Evolutionary conservation across 495 filamentous ascomycete genomes (phyloP), one percentile per base, ranked within the genome.

Genomic region (Penicillium taxi): DNA sequence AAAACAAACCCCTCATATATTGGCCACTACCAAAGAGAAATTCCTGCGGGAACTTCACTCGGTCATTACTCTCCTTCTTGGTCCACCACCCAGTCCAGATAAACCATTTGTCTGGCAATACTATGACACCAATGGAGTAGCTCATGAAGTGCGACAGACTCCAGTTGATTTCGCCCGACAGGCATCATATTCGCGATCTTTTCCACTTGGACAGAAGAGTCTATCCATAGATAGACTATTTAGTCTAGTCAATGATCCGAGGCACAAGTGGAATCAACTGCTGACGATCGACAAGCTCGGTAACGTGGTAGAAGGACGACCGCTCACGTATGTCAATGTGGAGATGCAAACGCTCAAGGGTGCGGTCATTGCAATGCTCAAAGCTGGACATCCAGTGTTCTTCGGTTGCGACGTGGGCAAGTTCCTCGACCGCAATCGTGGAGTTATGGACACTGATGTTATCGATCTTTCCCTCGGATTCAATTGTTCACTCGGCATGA

Each of bases 321-420:
- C 70, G 4, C 72, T 90, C 38, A 79, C 72, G 12, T 94, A 94
- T 50, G 74, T 93, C 41, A 93, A 93, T 52, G 84, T 91, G 3
- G 69, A 80, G 26, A 87, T 86, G 69, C 19, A 60, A 38, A 72
- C 64, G 4, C 75, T 91, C 34, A 91, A 93, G 61, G 47, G 53
- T 0, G 82, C 82, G 2, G 80, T 77, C 47, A 77, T 91, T 25
- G 61, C 73, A 1, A 90, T 87, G 82, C 74, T 94, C 12, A 66
- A 75, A 45, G 72, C 74, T 2, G 82, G 83, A 17, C 55, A 82
- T 6, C 86, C 87, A 12, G 72, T 91, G 32, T 94, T 94, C 69
- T 94, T 94, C 59, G 86, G 86, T 29, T 81, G 72, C 26, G 86
- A 94, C 47, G 86, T 91, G 1, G 86, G 86, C 24, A 88, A 91